phyloP scores from a whole-genome alignment of 768 basidiomycete species.

The Tephrocybe sp. region DNA sequence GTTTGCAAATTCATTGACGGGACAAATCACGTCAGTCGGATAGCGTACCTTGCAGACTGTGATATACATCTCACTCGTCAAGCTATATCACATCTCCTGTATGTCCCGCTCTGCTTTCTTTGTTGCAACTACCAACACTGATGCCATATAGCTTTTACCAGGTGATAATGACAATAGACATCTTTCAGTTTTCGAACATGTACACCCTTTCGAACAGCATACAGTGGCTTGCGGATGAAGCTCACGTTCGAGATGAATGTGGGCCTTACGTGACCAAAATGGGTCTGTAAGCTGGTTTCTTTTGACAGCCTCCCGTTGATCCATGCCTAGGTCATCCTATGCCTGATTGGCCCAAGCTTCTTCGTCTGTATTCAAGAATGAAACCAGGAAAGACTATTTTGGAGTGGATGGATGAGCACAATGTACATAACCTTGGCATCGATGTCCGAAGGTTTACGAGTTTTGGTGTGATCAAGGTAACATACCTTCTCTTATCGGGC shows the following conservation, averaged over 20 bases:
- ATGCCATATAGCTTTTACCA: conserved; percentile 75
- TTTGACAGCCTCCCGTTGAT: background rate
- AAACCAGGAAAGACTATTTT: conserved; percentile 79
- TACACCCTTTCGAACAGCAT: conserved; percentile 88
- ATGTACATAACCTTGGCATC: conserved; percentile 70
- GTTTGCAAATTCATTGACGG: conserved; percentile 86
- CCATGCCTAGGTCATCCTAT: conserved; percentile 45
- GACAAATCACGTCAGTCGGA: conserved; percentile 85
- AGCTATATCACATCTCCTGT: conserved; percentile 92
- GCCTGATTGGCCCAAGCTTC: conserved; percentile 85
- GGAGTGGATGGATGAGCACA: conserved; percentile 83
- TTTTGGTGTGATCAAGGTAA: conserved; percentile 94
- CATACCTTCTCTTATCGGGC: conserved; percentile 30
- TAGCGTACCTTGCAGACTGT: conserved; percentile 89
- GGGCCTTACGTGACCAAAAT: conserved; percentile 86
- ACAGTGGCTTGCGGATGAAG: conserved; percentile 83
- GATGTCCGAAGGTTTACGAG: conserved; percentile 94
- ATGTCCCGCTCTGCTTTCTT: conserved; percentile 22
- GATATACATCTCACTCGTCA: conserved; percentile 79
- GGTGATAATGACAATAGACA: conserved; percentile 94
- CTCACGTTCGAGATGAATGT: conserved; percentile 86
- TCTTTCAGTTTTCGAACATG: conserved; percentile 98
- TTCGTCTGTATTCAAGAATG: conserved; percentile 84
- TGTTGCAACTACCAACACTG: conserved; percentile 8
- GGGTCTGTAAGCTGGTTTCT: conserved; percentile 36